Evolutionary conservation across 2,329 filamentous ascomycete species (phyloP).

Genomic region (Knufia fluminis): DNA sequence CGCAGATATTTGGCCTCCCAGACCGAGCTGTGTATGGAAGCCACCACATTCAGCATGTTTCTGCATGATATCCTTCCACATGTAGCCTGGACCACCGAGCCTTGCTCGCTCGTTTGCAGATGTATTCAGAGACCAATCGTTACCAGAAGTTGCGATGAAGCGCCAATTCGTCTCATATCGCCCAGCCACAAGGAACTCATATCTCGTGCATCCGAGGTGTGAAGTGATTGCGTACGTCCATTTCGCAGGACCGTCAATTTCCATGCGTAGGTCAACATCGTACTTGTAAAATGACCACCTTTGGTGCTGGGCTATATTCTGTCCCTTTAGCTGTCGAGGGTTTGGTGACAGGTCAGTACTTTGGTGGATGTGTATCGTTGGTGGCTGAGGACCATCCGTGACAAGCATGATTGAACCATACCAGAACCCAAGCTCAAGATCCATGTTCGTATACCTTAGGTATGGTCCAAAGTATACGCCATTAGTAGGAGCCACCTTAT

Average conservation of each 20-base stretch:
- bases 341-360: conserved; percentile 87
- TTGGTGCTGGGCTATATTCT: conserved; percentile 79
- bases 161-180: conserved; percentile 86
- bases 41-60: conserved; percentile 95
- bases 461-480: conserved; percentile 98
- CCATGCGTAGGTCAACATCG: conserved; percentile 82
- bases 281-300: conserved; percentile 96
- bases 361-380: conserved; percentile 90
- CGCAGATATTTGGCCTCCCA: conserved; percentile 91
- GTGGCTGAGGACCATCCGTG: conserved; percentile 81
- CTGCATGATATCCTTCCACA: conserved; percentile 99
- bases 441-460: conserved; percentile 93
- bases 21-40: conserved; percentile 85
- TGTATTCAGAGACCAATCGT: conserved; percentile 85
- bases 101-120: conserved; percentile 75
- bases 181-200: conserved; percentile 91
- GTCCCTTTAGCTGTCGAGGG: conserved; percentile 72
- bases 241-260: conserved; percentile 63
- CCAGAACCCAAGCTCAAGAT: conserved; percentile 83
- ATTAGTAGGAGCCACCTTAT: conserved; percentile 86
- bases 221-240: conserved; percentile 99
- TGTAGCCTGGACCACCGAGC: conserved; percentile 80
- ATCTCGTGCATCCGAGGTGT: conserved; percentile 91
- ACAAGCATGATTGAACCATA: conserved; percentile 87
- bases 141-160: conserved; percentile 90